Evolutionary conservation across 1,284 basidiomycete species (phyloP).

Genomic region (Malassezia psittaci): DNA sequence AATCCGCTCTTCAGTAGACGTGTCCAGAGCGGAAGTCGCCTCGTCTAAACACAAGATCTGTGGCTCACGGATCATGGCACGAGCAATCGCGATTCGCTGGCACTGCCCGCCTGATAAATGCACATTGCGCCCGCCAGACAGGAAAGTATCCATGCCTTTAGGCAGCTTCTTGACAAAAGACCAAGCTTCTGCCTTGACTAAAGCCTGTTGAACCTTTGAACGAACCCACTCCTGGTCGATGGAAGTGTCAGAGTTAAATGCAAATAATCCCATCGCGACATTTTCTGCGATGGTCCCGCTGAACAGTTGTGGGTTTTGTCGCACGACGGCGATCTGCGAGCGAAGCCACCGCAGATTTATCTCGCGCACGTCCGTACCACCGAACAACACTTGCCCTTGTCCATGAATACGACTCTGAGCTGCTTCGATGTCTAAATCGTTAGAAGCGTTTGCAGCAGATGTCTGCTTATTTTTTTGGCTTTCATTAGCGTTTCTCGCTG

Average conservation of each 20-base stretch:
- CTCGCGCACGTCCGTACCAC: slow-evolving; percentile 44
- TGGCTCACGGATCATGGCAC: slow-evolving; percentile 40
- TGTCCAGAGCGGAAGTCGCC: slow-evolving; percentile 42
- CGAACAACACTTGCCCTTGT: slow-evolving; percentile 36
- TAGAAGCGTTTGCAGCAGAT: not conserved
- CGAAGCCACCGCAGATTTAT: slow-evolving; percentile 50
- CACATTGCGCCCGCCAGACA: slow-evolving; percentile 48
- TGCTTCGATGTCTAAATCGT: slow-evolving; percentile 3
- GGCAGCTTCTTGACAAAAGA: slow-evolving; percentile 48
- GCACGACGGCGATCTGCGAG: slow-evolving; percentile 50
- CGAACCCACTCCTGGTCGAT: slow-evolving; percentile 22
- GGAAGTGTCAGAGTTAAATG: slow-evolving; percentile 18
- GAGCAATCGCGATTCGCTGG: slow-evolving; percentile 42
- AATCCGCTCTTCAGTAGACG: slow-evolving; percentile 40
- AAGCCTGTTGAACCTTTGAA: slow-evolving; percentile 38
- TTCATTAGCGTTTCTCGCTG: not conserved
- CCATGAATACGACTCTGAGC: slow-evolving; percentile 23
- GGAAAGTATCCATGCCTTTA: slow-evolving; percentile 47
- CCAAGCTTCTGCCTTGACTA: slow-evolving; percentile 49
- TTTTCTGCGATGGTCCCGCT: slow-evolving; percentile 43
- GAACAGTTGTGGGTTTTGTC: slow-evolving; percentile 49
- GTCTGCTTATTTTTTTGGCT: too few species aligned
- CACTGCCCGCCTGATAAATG: slow-evolving; percentile 42
- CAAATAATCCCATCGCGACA: slow-evolving; percentile 39
- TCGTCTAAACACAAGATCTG: slow-evolving; percentile 40